Evolutionary conservation across 1,139 yeast species (phyloP).

Genomic region (Hansenula lynferdii): DNA sequence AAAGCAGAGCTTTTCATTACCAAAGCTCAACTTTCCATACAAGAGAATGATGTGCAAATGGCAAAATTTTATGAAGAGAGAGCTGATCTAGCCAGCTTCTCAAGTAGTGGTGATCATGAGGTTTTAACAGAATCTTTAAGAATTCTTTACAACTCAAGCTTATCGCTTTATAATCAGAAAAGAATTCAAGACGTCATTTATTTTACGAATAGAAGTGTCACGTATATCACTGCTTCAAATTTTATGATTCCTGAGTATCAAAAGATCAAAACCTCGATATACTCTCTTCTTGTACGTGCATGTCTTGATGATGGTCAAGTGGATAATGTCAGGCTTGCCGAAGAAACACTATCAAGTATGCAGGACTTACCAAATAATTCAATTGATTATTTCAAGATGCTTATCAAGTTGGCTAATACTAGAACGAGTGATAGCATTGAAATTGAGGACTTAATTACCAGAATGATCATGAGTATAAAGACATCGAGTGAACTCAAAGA

Average conservation of each 20-base stretch:
- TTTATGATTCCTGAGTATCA: slow-evolving; percentile 1
- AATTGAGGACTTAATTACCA: slow-evolving; percentile 24
- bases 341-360: slow-evolving; percentile 12
- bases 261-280: slow-evolving; percentile 8
- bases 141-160: slow-evolving; percentile 21
- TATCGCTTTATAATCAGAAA: slow-evolving; percentile 13
- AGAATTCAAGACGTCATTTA: slow-evolving; percentile 13
- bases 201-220: slow-evolving; percentile 16
- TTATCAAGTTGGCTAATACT: slow-evolving; percentile 14
- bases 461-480: slow-evolving; percentile 23
- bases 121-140: slow-evolving; percentile 17
- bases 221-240: slow-evolving; percentile 9
- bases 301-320: slow-evolving; percentile 15
- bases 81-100: slow-evolving; percentile 12
- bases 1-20: slow-evolving; percentile 18
- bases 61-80: slow-evolving; percentile 25
- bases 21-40: slow-evolving; percentile 22
- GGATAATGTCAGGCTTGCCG: slow-evolving; percentile 10
- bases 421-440: slow-evolving; percentile 6
- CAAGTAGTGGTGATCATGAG: neutral
- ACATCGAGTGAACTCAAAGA: slow-evolving; percentile 12
- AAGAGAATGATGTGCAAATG: slow-evolving; percentile 20
- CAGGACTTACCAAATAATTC: slow-evolving; percentile 7
- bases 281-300: slow-evolving; percentile 15
- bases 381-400: slow-evolving; percentile 20